Evolutionary conservation across 129 eudicot genomes (phyloP).

Genomic region (Centrapalus pauciflorus): DNA sequence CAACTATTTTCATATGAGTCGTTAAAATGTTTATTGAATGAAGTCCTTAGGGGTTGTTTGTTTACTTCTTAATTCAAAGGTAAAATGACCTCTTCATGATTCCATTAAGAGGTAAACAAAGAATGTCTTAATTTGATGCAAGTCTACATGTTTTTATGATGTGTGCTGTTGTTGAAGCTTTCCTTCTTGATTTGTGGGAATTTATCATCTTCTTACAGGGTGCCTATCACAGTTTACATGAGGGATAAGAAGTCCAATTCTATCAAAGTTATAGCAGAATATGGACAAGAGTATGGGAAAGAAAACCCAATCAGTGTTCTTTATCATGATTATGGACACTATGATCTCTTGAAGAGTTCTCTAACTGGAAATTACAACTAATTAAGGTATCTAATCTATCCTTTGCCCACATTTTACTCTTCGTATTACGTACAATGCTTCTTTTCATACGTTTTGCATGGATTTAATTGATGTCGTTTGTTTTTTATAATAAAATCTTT

Average conservation of each 20-base stretch:
- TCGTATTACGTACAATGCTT: background rate
- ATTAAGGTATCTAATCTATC: slow-evolving; percentile 19
- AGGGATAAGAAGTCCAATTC: slow-evolving; percentile 45
- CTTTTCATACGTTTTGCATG: no score
- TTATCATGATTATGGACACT: slow-evolving; percentile 91
- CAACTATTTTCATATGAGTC: no score
- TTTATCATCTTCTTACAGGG: slow-evolving; percentile 36
- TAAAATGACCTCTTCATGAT: no score
- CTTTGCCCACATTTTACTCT: background rate
- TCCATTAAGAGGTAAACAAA: no score
- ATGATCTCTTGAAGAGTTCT: slow-evolving; percentile 52
- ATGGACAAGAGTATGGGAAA: slow-evolving; percentile 73
- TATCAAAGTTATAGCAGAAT: slow-evolving; percentile 62
- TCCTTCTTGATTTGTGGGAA: background rate
- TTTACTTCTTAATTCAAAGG: no score
- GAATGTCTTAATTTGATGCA: background rate
- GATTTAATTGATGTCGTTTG: background rate
- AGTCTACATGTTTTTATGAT: background rate
- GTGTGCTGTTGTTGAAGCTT: background rate
- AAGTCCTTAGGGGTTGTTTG: no score
- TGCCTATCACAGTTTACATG: slow-evolving; percentile 73
- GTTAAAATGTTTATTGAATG: background rate
- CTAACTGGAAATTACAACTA: slow-evolving; percentile 18
- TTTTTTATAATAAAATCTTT: no score
- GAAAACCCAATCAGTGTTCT: slow-evolving; percentile 64